These are phyloP conservation scores for Clonostachys chloroleuca DNA, from an alignment of 2,329 filamentous ascomycete genomes.

Conservation along the genomic window DNA sequence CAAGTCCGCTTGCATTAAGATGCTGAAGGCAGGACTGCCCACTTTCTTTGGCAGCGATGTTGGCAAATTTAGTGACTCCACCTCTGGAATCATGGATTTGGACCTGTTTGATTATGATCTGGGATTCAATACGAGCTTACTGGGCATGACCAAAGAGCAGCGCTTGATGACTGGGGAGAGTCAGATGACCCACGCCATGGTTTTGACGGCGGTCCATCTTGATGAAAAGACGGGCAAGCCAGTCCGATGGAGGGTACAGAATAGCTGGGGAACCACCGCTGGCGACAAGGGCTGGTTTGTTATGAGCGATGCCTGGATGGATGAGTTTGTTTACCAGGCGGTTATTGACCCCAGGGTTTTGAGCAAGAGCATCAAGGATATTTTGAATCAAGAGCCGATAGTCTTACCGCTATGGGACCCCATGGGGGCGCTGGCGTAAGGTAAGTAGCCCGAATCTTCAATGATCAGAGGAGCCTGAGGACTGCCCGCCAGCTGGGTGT, in stretches of 20 bases:
- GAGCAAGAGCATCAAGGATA: conserved; percentile 60
- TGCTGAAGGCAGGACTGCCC: conserved; percentile 73
- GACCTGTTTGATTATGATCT: conserved; percentile 74
- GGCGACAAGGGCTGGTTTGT: conserved; percentile 84
- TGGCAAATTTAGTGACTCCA: conserved; percentile 70
- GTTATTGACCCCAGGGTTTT: conserved; percentile 73
- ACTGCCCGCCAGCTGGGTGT: no score
- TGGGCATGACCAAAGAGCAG: conserved; percentile 73
- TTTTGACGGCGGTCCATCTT: conserved; percentile 80
- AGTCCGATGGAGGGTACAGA: conserved; percentile 82
- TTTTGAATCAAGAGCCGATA: conserved; percentile 65
- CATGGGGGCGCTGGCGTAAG: conserved; percentile 67
- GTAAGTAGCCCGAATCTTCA: neutral
- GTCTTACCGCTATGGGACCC: conserved; percentile 77
- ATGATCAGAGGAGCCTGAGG: no score
- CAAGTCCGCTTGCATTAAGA: conserved; percentile 69
- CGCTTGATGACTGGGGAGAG: conserved; percentile 70
- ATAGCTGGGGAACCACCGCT: conserved; percentile 69
- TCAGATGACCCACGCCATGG: conserved; percentile 91
- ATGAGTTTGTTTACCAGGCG: conserved; percentile 80
- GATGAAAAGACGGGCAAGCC: conserved; percentile 56
- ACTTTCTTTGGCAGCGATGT: conserved; percentile 90
- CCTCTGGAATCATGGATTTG: conserved; percentile 75
- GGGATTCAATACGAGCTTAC: conserved; percentile 73
- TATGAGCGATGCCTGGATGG: conserved; percentile 79